Percentiles rank a stretch among this genome's conserved stretches.
phyloP scores from a whole-genome alignment of 129 eudicot genomes.

The Flaveria linearis region DNA sequence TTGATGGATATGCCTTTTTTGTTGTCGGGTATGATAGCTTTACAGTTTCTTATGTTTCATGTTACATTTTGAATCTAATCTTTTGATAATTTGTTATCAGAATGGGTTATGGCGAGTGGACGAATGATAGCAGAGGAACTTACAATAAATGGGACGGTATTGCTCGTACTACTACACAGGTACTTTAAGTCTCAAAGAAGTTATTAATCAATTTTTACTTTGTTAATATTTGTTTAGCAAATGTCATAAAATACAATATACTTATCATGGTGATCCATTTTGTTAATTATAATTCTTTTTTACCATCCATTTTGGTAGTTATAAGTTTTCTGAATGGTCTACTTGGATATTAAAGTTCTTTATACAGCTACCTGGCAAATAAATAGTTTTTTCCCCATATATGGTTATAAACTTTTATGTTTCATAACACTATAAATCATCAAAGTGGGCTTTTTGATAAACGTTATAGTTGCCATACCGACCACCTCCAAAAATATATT shows the following conservation, averaged over 20 bases:
- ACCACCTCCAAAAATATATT: background rate
- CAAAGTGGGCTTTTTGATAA: background rate
- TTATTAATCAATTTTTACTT: background rate
- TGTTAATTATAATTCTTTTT: background rate
- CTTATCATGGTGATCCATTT: background rate
- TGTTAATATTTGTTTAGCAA: background rate
- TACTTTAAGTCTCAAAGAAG: conserved; percentile 17
- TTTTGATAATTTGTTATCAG: conserved; percentile 36
- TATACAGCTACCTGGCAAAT: too few species aligned
- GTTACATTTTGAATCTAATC: conserved; percentile 5
- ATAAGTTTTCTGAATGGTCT: background rate
- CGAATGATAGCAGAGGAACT: conserved; percentile 85
- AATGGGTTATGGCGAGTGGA: conserved; percentile 94
- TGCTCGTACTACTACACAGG: conserved; percentile 92
- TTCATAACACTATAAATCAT: background rate
- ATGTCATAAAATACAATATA: background rate
- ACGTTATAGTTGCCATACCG: too few species aligned
- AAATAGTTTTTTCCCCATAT: too few species aligned
- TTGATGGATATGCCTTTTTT: conserved; percentile 83
- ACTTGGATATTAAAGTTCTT: too few species aligned
- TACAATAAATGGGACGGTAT: conserved; percentile 97
- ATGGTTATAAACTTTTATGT: too few species aligned
- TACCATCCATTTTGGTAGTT: background rate
- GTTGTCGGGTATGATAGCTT: conserved; percentile 72
- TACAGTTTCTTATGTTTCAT: background rate